Evolutionary conservation across 179 eudicot species (phyloP).

Genomic region (Drosera spatulata): DNA sequence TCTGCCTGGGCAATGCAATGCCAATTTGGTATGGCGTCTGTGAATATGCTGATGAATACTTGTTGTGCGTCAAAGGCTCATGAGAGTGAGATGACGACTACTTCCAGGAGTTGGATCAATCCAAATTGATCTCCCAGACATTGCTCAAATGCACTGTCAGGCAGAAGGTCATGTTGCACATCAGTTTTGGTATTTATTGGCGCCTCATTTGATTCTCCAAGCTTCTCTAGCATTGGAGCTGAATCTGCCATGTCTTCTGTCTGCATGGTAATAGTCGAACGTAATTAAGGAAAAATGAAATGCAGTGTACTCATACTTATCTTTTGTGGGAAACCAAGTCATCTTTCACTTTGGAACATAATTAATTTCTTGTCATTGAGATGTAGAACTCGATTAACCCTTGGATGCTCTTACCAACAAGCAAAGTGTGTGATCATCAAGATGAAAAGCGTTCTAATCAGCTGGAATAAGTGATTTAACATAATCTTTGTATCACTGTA

Average conservation of each 20-base stretch:
- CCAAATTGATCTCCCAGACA: constrained; percentile 41
- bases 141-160: constrained; percentile 43
- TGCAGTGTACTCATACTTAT: not conserved
- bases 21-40: constrained; percentile 60
- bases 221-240: not conserved
- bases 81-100: constrained; percentile 33
- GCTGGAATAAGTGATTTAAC: too few relatives aligned
- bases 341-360: too few relatives aligned
- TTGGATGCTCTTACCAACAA: too few relatives aligned
- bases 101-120: constrained; percentile 47
- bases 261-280: not conserved
- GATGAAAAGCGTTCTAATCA: too few relatives aligned
- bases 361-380: too few relatives aligned
- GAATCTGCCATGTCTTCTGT: constrained; percentile 1
- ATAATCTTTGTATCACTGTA: too few relatives aligned
- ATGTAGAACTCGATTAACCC: too few relatives aligned
- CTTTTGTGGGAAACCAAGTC: too few relatives aligned
- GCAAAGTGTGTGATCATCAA: too few relatives aligned
- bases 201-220: not conserved
- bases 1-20: constrained; percentile 15
- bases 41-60: constrained; percentile 58
- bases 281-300: not conserved
- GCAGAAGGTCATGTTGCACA: not conserved
- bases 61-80: constrained; percentile 83
- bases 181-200: not conserved